Percentiles rank a stretch among this genome's conserved stretches.
Conservation (phyloP, 352 stramenopile species). For the Plasmopara viticola region DNA sequence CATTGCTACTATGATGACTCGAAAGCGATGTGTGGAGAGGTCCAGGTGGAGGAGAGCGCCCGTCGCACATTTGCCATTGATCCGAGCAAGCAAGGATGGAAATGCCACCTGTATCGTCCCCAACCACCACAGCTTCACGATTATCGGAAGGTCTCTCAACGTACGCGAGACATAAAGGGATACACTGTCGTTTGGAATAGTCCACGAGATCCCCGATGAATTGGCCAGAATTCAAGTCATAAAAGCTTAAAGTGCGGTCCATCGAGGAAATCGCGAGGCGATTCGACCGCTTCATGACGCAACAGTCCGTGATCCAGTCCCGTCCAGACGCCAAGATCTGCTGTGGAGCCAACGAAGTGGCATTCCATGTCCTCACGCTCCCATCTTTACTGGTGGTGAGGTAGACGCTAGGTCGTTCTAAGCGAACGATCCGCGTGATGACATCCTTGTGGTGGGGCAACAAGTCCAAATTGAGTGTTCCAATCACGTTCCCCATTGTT, state of each 20-base stretch:
- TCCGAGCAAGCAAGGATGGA: constrained; percentile 67
- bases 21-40: constrained; percentile 17
- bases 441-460: constrained; percentile 63
- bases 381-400: constrained; percentile 72
- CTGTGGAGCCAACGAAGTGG: constrained; percentile 57
- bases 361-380: constrained; percentile 69
- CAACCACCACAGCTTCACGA: constrained; percentile 65
- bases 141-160: constrained; percentile 69
- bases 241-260: constrained; percentile 69
- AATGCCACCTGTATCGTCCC: constrained; percentile 69
- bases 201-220: constrained; percentile 69
- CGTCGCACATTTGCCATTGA: constrained; percentile 64
- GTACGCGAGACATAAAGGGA: constrained; percentile 76
- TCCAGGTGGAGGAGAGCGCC: constrained; percentile 33
- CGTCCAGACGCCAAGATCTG: constrained; percentile 53
- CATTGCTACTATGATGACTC: constrained; percentile 1
- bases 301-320: constrained; percentile 77
- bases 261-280: constrained; percentile 73
- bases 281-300: constrained; percentile 76
- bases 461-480: constrained; percentile 19
- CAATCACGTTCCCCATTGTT: constrained; percentile 23
- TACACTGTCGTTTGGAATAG: constrained; percentile 72
- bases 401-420: constrained; percentile 66
- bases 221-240: constrained; percentile 62
- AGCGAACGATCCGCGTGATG: constrained; percentile 57